Conservation (phyloP, 164 flowering plant genomes). For the Houttuynia cordata region DNA sequence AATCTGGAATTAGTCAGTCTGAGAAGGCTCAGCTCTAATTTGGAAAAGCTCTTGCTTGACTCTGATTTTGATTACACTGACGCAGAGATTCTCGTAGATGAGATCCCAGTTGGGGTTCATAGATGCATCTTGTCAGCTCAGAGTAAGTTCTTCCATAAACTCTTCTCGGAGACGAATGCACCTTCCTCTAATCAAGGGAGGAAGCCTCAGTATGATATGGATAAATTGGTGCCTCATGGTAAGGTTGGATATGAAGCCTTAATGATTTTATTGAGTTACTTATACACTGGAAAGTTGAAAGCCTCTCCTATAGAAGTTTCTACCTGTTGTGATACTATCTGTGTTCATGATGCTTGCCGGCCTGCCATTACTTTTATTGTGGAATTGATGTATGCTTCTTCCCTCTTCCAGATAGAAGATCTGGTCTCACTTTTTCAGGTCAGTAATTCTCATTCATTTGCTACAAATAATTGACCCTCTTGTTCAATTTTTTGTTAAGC, state of each 20-base stretch:
- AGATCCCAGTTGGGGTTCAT: constrained; percentile 36
- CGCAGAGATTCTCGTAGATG: constrained; percentile 53
- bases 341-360: constrained; percentile 57
- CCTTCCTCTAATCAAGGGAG: constrained; percentile 17
- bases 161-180: constrained; percentile 24
- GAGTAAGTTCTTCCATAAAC: constrained; percentile 44
- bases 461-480: not conserved
- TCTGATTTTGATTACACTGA: constrained; percentile 33
- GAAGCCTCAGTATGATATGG: constrained; percentile 38
- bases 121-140: constrained; percentile 58
- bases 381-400: constrained; percentile 59
- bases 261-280: constrained; percentile 38
- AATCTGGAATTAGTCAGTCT: constrained; percentile 37
- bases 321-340: constrained; percentile 47
- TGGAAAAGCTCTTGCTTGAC: constrained; percentile 44
- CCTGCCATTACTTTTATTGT: constrained; percentile 56
- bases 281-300: constrained; percentile 61
- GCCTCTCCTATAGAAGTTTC: constrained; percentile 50
- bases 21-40: constrained; percentile 38
- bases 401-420: constrained; percentile 52
- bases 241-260: constrained; percentile 58
- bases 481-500: not conserved
- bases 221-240: constrained; percentile 42
- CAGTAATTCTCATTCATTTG: constrained; percentile 2
- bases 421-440: constrained; percentile 64